Evolutionary conservation across 176 grass and related monocot genomes (phyloP).

Genomic region (Olyra latifolia): DNA sequence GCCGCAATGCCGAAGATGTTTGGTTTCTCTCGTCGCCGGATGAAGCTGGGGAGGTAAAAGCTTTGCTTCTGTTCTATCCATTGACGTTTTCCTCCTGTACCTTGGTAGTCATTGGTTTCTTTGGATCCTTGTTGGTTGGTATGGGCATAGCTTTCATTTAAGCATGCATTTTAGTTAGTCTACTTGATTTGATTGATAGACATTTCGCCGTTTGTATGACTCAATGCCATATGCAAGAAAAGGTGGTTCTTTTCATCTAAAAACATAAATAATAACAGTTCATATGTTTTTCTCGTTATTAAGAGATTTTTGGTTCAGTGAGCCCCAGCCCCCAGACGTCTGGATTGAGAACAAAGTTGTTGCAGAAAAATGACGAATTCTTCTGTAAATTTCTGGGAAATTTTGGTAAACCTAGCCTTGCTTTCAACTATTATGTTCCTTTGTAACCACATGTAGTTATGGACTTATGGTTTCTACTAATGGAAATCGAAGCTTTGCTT

Average conservation of each 20-base stretch:
- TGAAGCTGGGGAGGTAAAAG: constrained; percentile 87
- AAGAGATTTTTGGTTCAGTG: not conserved
- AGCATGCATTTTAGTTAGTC: not conserved
- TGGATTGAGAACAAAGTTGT: not conserved
- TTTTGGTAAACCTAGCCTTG: not conserved
- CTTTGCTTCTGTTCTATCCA: not conserved
- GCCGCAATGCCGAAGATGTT: constrained; percentile 95
- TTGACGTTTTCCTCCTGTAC: not conserved
- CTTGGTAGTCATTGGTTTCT: not conserved
- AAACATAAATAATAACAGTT: not conserved
- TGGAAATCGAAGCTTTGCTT: too few species aligned
- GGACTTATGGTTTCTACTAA: too few species aligned
- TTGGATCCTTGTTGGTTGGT: not conserved
- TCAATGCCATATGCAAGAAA: not conserved
- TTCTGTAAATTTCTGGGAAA: not conserved
- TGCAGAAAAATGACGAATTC: not conserved
- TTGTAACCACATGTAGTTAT: too few species aligned
- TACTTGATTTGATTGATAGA: not conserved
- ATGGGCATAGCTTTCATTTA: not conserved
- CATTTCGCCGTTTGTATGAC: not conserved
- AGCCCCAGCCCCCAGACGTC: not conserved
- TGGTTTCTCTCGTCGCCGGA: constrained; percentile 81
- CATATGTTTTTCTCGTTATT: not conserved
- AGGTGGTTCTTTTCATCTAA: not conserved
- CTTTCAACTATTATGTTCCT: not conserved